Evolutionary conservation across 2,329 filamentous ascomycete species (phyloP).

Genomic region (Microascus cirrosus): DNA sequence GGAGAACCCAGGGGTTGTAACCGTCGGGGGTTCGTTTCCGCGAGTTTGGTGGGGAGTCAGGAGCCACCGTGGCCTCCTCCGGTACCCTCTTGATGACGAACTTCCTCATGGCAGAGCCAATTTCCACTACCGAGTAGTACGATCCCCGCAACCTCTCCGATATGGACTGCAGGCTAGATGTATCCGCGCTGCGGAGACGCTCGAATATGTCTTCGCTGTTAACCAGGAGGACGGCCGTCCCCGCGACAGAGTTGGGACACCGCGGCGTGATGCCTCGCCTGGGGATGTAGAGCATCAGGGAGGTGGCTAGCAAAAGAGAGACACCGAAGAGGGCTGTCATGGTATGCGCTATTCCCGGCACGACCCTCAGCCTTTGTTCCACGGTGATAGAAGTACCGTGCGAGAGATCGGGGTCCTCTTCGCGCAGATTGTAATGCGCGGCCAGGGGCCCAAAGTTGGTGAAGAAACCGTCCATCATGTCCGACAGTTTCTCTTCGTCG

Average conservation of each 20-base stretch:
- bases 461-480: background rate
- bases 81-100: conserved; percentile 2
- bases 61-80: background rate
- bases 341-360: conserved; percentile 12
- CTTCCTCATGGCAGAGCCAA: background rate
- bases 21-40: conserved; percentile 7
- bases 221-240: conserved; percentile 13
- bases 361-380: conserved; percentile 8
- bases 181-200: conserved; percentile 13
- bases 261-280: conserved; percentile 15
- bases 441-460: background rate
- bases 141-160: conserved; percentile 12
- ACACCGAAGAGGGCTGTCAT: conserved; percentile 13
- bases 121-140: conserved; percentile 15
- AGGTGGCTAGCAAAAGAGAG: conserved; percentile 9
- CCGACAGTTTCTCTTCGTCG: background rate
- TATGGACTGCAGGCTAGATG: conserved; percentile 12
- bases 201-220: conserved; percentile 14
- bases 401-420: background rate
- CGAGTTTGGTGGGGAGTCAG: background rate
- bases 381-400: background rate
- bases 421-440: background rate
- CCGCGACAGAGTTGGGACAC: conserved; percentile 15
- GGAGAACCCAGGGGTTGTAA: conserved; percentile 15
- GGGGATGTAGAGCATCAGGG: conserved; percentile 15